Conservation (phyloP, 2,329 filamentous ascomycete genomes). For the Sclerotinia sclerotiorum region DNA sequence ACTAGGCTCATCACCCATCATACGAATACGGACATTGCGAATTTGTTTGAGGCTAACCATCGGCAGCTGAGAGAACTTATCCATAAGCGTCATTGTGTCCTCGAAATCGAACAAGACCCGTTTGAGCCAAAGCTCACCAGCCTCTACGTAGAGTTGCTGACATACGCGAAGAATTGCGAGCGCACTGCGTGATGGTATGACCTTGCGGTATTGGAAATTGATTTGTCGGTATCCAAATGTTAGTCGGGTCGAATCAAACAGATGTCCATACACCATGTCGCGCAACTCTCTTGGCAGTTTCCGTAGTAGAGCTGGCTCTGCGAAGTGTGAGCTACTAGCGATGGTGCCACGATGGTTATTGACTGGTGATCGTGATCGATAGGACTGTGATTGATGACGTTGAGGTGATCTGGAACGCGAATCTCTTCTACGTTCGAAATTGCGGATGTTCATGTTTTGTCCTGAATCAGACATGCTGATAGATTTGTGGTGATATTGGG, state of each 20-base stretch:
- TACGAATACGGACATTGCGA: neutral
- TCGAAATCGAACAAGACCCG: constrained; percentile 3
- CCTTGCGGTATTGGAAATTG: neutral
- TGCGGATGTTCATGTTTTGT: neutral
- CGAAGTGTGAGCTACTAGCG: neutral
- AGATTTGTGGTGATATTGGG: neutral
- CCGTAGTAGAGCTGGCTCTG: neutral
- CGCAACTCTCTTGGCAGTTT: constrained; percentile 6
- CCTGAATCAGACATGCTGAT: neutral
- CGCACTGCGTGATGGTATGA: neutral
- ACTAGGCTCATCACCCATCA: neutral
- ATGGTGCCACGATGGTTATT: constrained; percentile 16
- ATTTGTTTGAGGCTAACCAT: neutral
- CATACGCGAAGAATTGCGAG: neutral
- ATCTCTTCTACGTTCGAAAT: constrained; percentile 9
- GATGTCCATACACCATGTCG: neutral
- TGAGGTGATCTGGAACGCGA: constrained; percentile 24
- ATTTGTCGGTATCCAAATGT: constrained; percentile 5
- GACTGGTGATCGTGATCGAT: constrained; percentile 31
- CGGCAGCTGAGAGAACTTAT: neutral
- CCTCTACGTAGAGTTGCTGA: neutral
- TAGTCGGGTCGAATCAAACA: neutral
- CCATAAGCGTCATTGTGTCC: neutral
- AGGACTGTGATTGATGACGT: constrained; percentile 20
- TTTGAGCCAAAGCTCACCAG: neutral